Evolutionary conservation across 129 eudicot genomes (phyloP), one percentile per base, ranked within the genome.

Genomic region (Flaveria sonorensis): DNA sequence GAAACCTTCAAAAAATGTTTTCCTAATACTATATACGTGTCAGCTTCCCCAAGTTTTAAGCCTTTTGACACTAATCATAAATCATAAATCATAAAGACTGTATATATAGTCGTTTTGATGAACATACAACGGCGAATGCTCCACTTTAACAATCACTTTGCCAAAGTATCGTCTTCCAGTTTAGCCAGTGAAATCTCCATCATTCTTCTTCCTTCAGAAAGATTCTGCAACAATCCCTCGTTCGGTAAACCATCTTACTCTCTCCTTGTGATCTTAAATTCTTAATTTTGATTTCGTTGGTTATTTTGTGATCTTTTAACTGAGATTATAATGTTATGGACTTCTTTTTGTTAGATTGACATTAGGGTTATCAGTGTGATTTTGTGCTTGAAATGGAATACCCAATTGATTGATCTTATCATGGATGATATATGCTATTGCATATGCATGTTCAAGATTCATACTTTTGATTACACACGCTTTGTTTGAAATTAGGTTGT

Each of bases 131-230:
- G 46, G 16, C 9, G 75, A 50, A 50, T 12, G 23, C 62, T 16
- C 36, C 51, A 3, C 32, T 16, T 61, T 43, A 24, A 50, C 21
- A 24, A 61, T 75, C 10, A 43, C 10, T 60, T 75, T 75, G 19
- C 20, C 51, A 47, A 30, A 14, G 50, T 6, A 63, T 75, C 72
- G 0, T 75, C 64, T 46, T 64, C 72, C 19, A 30, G 30, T 63
- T 47, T 75, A 63, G 40, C 63, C n/a, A n/a, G 64, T 39, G 23
- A n/a, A 65, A 16, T 65, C 7, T 28, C 19, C 20, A 65, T 66
- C 51, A 36, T 39, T 66, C 40, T 66, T 3, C 21, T 39, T 50
- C 1, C 21, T 39, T 50, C 6, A 16, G 56, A 7, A 7, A 42
- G 10, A 42, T 9, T 42, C 56, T 50, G 7, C 55, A 14, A 50